Percentiles rank a stretch among this genome's conserved stretches.
Evolutionary conservation across 2,329 filamentous ascomycete genomes (phyloP).

Genomic region (Fusarium sp.): DNA sequence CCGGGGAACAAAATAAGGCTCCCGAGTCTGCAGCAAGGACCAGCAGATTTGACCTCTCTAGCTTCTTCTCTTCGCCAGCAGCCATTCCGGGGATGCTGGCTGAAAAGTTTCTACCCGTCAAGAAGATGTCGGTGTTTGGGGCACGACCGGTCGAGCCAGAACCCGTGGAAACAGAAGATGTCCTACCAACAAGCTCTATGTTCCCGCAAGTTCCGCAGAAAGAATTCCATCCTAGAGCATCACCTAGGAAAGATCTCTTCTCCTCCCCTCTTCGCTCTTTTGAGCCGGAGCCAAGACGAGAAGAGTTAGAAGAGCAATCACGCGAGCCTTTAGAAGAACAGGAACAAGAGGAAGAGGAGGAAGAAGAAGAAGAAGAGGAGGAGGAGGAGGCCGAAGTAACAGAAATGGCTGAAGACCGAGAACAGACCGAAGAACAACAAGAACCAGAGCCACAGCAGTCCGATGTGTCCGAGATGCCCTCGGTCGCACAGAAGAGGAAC

Average conservation of each 20-base stretch:
- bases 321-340: constrained; percentile 10
- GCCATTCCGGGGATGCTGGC: constrained; percentile 55
- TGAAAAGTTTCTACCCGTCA: constrained; percentile 51
- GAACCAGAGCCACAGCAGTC: constrained; percentile 45
- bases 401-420: neutral
- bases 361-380: constrained; percentile 10
- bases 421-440: constrained; percentile 7
- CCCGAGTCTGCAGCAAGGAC: constrained; percentile 48
- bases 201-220: constrained; percentile 56
- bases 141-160: constrained; percentile 37
- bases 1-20: constrained; percentile 29
- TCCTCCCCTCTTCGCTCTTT: constrained; percentile 56
- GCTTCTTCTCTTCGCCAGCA: constrained; percentile 73
- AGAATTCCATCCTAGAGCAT: constrained; percentile 52
- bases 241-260: constrained; percentile 54
- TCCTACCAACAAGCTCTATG: constrained; percentile 57
- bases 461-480: constrained; percentile 52
- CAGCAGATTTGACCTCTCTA: constrained; percentile 64
- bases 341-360: constrained; percentile 18
- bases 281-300: constrained; percentile 17
- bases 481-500: constrained; percentile 64
- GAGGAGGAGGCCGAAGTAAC: constrained; percentile 6
- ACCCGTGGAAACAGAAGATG: constrained; percentile 37
- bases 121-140: constrained; percentile 38
- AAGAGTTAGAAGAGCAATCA: constrained; percentile 10